Evolutionary conservation across 2,329 filamentous ascomycete genomes (phyloP), one percentile per base, ranked within the genome.

Genomic region (Diaporthe nobilis): DNA sequence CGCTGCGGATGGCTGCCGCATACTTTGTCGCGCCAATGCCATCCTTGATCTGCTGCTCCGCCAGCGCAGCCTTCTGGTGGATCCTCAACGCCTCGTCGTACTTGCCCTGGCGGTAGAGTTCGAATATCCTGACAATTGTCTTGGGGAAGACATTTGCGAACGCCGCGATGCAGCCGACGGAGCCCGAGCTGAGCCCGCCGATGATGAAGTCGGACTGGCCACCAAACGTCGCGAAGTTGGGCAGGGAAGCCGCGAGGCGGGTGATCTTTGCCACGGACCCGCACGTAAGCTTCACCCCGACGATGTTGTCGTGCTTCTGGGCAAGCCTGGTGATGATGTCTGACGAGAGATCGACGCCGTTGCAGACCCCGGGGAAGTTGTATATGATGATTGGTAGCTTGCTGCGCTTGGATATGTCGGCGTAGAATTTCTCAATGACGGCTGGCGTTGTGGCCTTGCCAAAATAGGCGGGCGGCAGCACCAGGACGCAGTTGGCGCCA

Each of bases 161-260:
- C 4, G 89, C 90, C 0, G 90, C 89, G 57, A 92, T 89, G 74
- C 86, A 88, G 8, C 91, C 90, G 3, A 87, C 86, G 31, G 87
- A 88, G 25, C 90, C 90, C 7, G 88, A 87, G 3, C 86, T 86
- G 53, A 92, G 81, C 1, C 88, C 89, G 4, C 89, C 89, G 68
- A 92, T 85, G n/a, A 94, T 82, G 82, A 93, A 94, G 80, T 94
- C 93, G 1, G 89, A 90, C 82, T 94, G 92, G 0, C 93, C 93
- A 0, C 92, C 92, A 79, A 90, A 94, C 0, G 90, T 89, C 1
- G 91, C 89, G 80, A 94, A 94, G 7, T 87, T 82, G 0, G 83
- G 76, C 61, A 89, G 86, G 25, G 85, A 84, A 47, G 87, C 88
- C 1, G 88, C 85, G 4, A 92, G 82, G 4, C 90, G 86, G 20